Evolutionary conservation across 73 alveolate genomes (phyloP), one percentile per base, ranked within the genome.

Genomic region (Symbiodinium natans): DNA sequence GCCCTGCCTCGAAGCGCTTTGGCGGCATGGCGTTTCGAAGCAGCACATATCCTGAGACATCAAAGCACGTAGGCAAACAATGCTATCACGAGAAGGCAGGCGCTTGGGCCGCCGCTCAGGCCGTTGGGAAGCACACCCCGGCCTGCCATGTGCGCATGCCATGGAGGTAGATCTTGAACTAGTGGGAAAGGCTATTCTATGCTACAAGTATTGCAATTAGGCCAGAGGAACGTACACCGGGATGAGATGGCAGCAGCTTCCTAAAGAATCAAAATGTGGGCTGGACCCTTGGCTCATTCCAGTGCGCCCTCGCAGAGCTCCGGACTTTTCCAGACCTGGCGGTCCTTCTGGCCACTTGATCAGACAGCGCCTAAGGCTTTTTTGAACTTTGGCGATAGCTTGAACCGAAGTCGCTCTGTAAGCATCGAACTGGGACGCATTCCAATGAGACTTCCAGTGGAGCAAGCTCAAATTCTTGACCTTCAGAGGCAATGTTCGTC

Each of bases 21-120:
- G 98, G 98, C 8, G 98, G 98, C 98, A 92, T 92, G 52, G 98
- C 98, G 15, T 92, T 92, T 46, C 98, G 80, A 56, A 92, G 92
- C 13, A 92, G 33, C 80, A 90, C 97, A 38, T 90, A 90, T 23
- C 95, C 95, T 88, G 13, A 27, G 73, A 7, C 23, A 2, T 6
- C 74, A n/a, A 0, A 2, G 77, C 48, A n/a, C n/a, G n/a, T n/a
- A n/a, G 80, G 34, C 59, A 34, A 3, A 1, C 17, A 19, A 2
- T 9, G 0, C 29, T n/a, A 27, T 9, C 42, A 9, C 87, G 29
- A 9, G 87, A 33, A 15, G 54, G 54, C 56, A 13, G 31, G 36
- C 23, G 48, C 87, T 33, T 34, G 39, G 86, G 83, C 59, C 29
- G 59, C 54, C 73, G 34, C 97, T 56, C 31, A 90, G 97, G 34